Evolutionary conservation across 495 filamentous ascomycete genomes (phyloP).

Genomic region (Aspergillus saccharolyticus): DNA sequence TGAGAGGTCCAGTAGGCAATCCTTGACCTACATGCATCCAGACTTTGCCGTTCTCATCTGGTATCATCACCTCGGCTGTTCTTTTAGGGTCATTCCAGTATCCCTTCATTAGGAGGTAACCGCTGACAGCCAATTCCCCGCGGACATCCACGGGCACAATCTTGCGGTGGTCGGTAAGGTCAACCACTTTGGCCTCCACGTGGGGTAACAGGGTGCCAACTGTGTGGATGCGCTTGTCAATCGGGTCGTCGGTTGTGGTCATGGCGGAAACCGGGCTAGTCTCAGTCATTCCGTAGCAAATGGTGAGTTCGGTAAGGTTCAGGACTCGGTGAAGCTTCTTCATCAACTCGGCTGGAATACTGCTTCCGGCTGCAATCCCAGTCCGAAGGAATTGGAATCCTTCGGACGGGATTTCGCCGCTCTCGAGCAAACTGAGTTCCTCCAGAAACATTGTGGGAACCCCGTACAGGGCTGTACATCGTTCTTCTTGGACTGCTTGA

Average conservation of each 20-base stretch:
- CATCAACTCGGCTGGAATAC: conserved; percentile 82
- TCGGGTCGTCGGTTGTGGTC: conserved; percentile 79
- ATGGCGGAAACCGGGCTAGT: conserved; percentile 88
- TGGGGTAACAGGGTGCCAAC: conserved; percentile 81
- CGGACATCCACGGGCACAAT: conserved; percentile 59
- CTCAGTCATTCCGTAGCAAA: conserved; percentile 99
- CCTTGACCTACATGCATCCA: conserved; percentile 71
- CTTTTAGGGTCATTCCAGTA: conserved; percentile 73
- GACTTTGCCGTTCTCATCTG: conserved; percentile 52
- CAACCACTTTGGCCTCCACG: conserved; percentile 78
- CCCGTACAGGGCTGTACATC: conserved; percentile 82
- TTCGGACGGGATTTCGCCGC: conserved; percentile 43
- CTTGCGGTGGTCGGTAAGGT: conserved; percentile 48
- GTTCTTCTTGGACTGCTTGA: conserved; percentile 64
- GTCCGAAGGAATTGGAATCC: conserved; percentile 72
- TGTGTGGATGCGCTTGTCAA: conserved; percentile 69
- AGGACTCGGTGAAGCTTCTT: conserved; percentile 66
- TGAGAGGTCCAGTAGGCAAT: too few relatives aligned
- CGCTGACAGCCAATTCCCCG: conserved; percentile 79
- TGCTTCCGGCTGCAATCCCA: conserved; percentile 87
- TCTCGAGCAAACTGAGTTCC: conserved; percentile 68
- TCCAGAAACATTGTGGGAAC: conserved; percentile 95
- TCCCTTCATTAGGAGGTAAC: conserved; percentile 85
- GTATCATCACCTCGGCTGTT: conserved; percentile 66
- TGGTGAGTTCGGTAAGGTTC: conserved; percentile 80